Conservation (phyloP, 1,139 yeast species). For the Candida tropicalis region DNA sequence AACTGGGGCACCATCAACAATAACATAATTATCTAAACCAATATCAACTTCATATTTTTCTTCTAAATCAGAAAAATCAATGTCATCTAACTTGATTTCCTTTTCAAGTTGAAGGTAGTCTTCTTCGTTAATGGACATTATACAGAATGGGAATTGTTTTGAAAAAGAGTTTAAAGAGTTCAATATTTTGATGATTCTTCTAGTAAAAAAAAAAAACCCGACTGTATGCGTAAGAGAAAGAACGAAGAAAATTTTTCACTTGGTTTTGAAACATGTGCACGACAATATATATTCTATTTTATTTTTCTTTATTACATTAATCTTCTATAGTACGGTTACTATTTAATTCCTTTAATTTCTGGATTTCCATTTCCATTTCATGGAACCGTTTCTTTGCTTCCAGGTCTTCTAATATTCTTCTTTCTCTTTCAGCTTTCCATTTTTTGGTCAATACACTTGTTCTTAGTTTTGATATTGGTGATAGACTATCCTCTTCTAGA, state of each 20-base stretch:
- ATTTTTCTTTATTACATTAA: not conserved
- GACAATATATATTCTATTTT: too few species aligned
- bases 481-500: conserved; percentile 5
- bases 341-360: conserved; percentile 31
- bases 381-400: conserved; percentile 54
- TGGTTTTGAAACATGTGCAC: not conserved
- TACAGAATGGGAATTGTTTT: not conserved
- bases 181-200: too few species aligned
- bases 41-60: conserved; percentile 68
- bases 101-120: conserved; percentile 45
- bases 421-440: conserved; percentile 74
- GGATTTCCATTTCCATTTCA: conserved; percentile 60
- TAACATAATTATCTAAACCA: conserved; percentile 77
- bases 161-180: too few species aligned
- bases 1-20: conserved; percentile 94
- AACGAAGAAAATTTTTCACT: conserved; percentile 4
- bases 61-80: conserved; percentile 90
- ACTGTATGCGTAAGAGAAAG: not conserved
- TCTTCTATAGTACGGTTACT: not conserved
- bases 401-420: conserved; percentile 59
- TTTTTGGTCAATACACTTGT: conserved; percentile 63
- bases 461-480: conserved; percentile 49
- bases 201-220: too few species aligned
- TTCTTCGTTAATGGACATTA: conserved; percentile 18
- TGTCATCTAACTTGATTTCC: conserved; percentile 52